Evolutionary conservation across 2,329 filamentous ascomycete species (phyloP).

Genomic region (Trichophyton equinum): DNA sequence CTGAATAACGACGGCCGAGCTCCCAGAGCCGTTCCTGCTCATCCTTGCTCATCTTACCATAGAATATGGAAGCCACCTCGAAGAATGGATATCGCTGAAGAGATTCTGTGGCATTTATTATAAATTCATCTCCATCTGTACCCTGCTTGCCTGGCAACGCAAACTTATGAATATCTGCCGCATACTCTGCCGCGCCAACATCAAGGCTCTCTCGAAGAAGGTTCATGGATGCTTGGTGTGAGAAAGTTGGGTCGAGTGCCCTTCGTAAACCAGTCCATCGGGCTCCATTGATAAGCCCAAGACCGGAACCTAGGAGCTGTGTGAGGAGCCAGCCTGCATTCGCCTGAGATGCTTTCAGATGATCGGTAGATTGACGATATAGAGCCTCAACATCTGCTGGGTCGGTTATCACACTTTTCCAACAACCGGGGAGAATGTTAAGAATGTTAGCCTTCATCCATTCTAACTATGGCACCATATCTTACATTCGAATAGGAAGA

Average conservation of each 20-base stretch:
- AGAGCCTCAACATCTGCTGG: conserved; percentile 26
- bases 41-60: neutral
- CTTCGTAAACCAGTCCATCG: conserved; percentile 17
- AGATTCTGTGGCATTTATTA: neutral
- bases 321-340: conserved; percentile 32
- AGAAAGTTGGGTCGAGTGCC: neutral
- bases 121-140: neutral
- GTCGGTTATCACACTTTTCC: conserved; percentile 25
- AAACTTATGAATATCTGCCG: neutral
- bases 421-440: neutral
- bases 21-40: conserved; percentile 1
- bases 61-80: neutral
- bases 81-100: neutral
- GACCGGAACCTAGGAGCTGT: conserved; percentile 32
- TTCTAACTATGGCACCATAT: neutral
- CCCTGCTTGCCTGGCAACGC: neutral
- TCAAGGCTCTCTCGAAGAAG: neutral
- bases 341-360: conserved; percentile 33
- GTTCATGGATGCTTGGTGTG: neutral
- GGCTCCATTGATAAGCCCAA: conserved; percentile 30
- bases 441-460: neutral
- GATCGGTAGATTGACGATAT: conserved; percentile 35
- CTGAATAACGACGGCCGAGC: neutral
- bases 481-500: neutral
- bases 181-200: neutral